These are phyloP conservation scores for Croton setiger DNA, from an alignment of 441 rosid species.

Conservation along the genomic window DNA sequence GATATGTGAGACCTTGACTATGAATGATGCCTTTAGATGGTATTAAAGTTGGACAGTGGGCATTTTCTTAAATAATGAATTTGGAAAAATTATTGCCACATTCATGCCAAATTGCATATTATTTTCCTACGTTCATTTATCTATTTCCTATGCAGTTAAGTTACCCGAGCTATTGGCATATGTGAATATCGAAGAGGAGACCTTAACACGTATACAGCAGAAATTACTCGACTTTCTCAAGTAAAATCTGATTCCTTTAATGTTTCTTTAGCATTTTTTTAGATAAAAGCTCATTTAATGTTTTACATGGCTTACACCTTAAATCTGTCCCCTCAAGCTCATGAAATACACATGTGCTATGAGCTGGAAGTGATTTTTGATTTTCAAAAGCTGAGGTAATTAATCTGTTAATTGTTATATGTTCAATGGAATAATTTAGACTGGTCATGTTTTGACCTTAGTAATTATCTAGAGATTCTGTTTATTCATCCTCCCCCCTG, in stretches of 20 bases:
- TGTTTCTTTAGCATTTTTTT: constrained; percentile 8
- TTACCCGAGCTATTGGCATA: constrained; percentile 84
- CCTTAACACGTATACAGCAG: constrained; percentile 75
- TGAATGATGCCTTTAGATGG: background rate
- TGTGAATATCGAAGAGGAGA: constrained; percentile 92
- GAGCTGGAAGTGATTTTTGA: background rate
- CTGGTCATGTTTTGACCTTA: background rate
- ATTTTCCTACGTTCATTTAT: background rate
- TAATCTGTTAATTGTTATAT: background rate
- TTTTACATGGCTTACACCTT: background rate
- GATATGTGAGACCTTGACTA: background rate
- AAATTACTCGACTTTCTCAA: constrained; percentile 84
- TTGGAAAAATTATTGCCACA: background rate
- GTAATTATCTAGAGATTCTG: background rate
- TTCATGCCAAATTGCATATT: background rate
- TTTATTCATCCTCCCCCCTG: background rate
- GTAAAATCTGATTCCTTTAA: constrained; percentile 34
- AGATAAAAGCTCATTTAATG: background rate
- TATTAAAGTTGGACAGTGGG: background rate
- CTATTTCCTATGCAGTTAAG: constrained; percentile 58
- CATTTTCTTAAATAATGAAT: background rate
- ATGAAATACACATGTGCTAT: background rate
- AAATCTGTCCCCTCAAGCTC: too few relatives aligned
- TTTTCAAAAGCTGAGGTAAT: background rate
- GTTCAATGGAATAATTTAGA: background rate